phyloP scores from a whole-genome alignment of 352 stramenopile genomes.

The Phytophthora cajani region DNA sequence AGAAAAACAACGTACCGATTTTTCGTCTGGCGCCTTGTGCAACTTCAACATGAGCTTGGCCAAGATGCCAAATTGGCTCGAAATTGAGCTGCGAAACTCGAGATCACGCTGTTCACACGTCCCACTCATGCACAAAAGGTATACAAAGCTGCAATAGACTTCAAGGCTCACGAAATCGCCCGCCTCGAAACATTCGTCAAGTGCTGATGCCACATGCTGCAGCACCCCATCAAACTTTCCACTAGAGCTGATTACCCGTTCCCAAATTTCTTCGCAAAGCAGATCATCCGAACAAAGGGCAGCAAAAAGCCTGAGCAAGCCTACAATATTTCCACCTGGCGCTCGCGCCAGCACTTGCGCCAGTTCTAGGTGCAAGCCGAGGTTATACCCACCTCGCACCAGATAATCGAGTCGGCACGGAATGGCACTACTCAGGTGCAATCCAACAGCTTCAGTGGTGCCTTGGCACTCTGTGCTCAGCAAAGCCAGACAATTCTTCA shows the following conservation, averaged over 20 bases:
- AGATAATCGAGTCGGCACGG: slow-evolving; percentile 23
- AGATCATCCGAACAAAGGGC: slow-evolving; percentile 10
- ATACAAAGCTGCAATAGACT: slow-evolving; percentile 29
- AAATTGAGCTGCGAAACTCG: slow-evolving; percentile 7
- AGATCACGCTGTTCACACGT: slow-evolving; percentile 9
- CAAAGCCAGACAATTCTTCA: slow-evolving; percentile 18
- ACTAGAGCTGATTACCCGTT: neutral
- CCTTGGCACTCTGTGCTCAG: slow-evolving; percentile 2
- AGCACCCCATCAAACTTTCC: slow-evolving; percentile 9
- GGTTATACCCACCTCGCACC: slow-evolving; percentile 7
- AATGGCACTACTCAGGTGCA: slow-evolving; percentile 17
- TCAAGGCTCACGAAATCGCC: slow-evolving; percentile 1
- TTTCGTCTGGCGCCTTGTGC: neutral
- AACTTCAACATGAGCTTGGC: slow-evolving; percentile 14
- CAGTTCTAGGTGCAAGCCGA: slow-evolving; percentile 15
- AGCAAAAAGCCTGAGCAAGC: slow-evolving; percentile 18
- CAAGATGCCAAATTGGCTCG: slow-evolving; percentile 21
- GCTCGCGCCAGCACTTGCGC: slow-evolving; percentile 2
- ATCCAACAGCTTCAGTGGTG: slow-evolving; percentile 5
- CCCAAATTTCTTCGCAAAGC: slow-evolving; percentile 29
- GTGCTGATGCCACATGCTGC: slow-evolving; percentile 3
- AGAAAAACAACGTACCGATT: slow-evolving; percentile 10
- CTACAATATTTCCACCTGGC: slow-evolving; percentile 6
- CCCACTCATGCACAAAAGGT: slow-evolving; percentile 12
- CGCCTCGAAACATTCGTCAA: slow-evolving; percentile 4